Base-by-base conservation (phyloP, 108 stramenopile genomes). In the Aurantiochytrium sp. region DNA sequence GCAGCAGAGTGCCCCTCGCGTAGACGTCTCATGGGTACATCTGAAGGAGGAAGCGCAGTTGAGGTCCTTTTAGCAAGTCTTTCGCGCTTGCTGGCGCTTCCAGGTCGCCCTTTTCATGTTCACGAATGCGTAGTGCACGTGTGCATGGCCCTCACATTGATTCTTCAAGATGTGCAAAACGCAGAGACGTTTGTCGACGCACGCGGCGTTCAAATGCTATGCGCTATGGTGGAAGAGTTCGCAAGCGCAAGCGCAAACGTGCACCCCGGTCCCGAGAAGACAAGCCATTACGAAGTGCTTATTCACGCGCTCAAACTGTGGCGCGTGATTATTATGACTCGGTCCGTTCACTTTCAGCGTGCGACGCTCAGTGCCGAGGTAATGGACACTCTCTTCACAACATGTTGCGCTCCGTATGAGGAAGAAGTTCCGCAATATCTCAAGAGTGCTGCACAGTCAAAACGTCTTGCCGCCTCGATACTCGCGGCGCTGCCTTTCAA, bases 381-480 rank as follows among this genome's bases (percentile, higher is more conserved):
- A 1, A 47, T 83, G 49, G 76, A 83, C 4, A 83, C 76, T 25
- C 51, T 83, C 18, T 83, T 83, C 28, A 83, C 49, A 0, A 21
- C 49, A 12, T 43, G 18, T 0, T 83, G 76, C 51, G 76, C 45
- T 16, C 43, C 44, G 10, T 83, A 21, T 35, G 76, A 83, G 25
- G 51, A 47, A 1, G 76, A 83, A 0, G 0, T 18, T 1, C n/a
- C n/a, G 10, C 6, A 53, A 45, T 83, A 83, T 35, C 76, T 47
- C 18, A 53, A 83, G 45, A 23, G 25, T 6, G n/a, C n/a, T 83
- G 76, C 76, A 3, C 45, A 83, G 10, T 12, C 49, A 1, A 83
- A 83, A 45, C 45, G 76, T 43, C 76, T 83, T 53, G 76, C 76
- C 12, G 76, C 76, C n/a, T 83, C 76, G 49, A 83, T 83, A 21